Evolutionary conservation across 768 basidiomycete species (phyloP).

Genomic region (Lactarius tabidus): DNA sequence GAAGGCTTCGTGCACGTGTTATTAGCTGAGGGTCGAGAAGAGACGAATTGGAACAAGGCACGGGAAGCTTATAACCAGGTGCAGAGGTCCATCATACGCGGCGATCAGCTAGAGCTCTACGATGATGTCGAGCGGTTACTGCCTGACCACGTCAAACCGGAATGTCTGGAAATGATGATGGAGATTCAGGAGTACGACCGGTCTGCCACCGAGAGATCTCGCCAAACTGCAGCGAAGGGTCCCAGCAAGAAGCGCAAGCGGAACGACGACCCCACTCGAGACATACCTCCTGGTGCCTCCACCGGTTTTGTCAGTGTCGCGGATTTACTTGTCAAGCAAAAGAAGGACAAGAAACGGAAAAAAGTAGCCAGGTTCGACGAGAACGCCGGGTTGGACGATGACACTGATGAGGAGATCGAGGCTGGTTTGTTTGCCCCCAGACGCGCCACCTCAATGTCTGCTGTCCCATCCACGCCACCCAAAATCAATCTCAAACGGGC

Average conservation of each 20-base stretch:
- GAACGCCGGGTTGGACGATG: slow-evolving; percentile 55
- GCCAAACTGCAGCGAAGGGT: slow-evolving; percentile 34
- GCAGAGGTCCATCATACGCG: slow-evolving; percentile 81
- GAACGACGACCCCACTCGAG: slow-evolving; percentile 60
- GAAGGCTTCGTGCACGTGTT: slow-evolving; percentile 88
- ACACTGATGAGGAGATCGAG: slow-evolving; percentile 64
- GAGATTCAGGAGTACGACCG: slow-evolving; percentile 70
- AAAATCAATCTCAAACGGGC: slow-evolving; percentile 40
- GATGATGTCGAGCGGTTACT: slow-evolving; percentile 87
- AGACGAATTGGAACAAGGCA: slow-evolving; percentile 84
- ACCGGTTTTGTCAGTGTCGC: slow-evolving; percentile 69
- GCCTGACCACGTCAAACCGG: slow-evolving; percentile 71
- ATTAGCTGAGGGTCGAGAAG: slow-evolving; percentile 87
- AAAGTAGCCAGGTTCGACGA: slow-evolving; percentile 42
- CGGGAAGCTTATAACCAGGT: slow-evolving; percentile 83
- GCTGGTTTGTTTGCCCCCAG: slow-evolving; percentile 47
- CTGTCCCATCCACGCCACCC: slow-evolving; percentile 29
- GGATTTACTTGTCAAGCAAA: slow-evolving; percentile 52
- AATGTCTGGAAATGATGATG: slow-evolving; percentile 77
- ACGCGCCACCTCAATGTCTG: slow-evolving; percentile 50
- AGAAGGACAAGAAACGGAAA: slow-evolving; percentile 41
- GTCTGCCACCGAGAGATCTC: slow-evolving; percentile 38
- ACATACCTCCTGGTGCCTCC: slow-evolving; percentile 70
- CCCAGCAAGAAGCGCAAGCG: slow-evolving; percentile 60
- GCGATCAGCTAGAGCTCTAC: slow-evolving; percentile 86